Evolutionary conservation across 345 rosid species (phyloP).

Genomic region (Jatropha curcas): DNA sequence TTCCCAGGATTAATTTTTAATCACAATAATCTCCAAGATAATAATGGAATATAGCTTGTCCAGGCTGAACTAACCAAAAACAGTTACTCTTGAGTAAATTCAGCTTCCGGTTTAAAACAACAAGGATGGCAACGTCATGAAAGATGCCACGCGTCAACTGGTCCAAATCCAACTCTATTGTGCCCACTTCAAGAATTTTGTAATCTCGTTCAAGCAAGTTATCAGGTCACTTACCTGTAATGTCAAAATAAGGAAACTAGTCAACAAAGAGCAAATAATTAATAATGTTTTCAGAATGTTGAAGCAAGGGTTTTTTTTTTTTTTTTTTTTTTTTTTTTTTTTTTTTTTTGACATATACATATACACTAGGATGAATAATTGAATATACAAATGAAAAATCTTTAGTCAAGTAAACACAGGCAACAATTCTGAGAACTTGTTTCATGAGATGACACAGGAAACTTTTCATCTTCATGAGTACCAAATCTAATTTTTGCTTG

Average conservation of each 20-base stretch:
- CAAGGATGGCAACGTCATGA: neutral
- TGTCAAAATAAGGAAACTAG: neutral
- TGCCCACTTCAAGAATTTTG: neutral
- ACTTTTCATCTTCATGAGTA: neutral
- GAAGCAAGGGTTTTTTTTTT: neutral
- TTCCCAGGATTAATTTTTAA: constrained; percentile 33
- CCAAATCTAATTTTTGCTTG: neutral
- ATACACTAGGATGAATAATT: neutral
- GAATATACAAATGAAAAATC: neutral
- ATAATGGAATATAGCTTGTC: constrained; percentile 19
- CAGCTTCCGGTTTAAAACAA: neutral
- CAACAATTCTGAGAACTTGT: neutral
- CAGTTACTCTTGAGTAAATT: constrained; percentile 6
- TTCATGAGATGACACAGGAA: neutral
- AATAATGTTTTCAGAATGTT: neutral
- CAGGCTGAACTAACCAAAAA: constrained; percentile 15
- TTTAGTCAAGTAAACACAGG: neutral
- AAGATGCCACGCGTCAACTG: neutral
- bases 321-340: too few species aligned
- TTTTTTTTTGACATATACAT: too few species aligned
- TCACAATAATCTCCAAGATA: constrained; percentile 20
- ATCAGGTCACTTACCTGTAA: neutral
- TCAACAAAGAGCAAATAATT: neutral
- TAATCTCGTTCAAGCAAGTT: neutral
- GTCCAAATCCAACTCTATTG: neutral